phyloP scores from a whole-genome alignment of 148 eudicot genomes.

The Heliosperma pusillum region DNA sequence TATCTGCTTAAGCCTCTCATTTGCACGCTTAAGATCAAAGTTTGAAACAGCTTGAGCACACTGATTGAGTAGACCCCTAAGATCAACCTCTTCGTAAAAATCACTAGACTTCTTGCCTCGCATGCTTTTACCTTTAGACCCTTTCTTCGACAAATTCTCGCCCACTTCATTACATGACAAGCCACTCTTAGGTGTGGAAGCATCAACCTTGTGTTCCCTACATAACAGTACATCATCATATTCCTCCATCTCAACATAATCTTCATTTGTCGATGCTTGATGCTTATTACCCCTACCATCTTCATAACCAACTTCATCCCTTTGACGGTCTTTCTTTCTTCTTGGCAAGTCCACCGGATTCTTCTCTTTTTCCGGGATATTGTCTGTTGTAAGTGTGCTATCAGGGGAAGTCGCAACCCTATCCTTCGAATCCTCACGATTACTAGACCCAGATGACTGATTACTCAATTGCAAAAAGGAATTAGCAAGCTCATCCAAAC shows the following conservation, averaged over 20 bases:
- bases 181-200: background rate
- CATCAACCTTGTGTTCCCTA: slow-evolving; percentile 18
- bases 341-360: slow-evolving; percentile 24
- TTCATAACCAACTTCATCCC: slow-evolving; percentile 40
- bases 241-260: slow-evolving; percentile 36
- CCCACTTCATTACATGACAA: slow-evolving; percentile 14
- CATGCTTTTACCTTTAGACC: slow-evolving; percentile 21
- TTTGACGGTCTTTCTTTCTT: slow-evolving; percentile 42
- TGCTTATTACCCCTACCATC: slow-evolving; percentile 50
- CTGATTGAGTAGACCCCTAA: slow-evolving; percentile 38
- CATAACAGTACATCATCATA: slow-evolving; percentile 55
- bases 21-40: slow-evolving; percentile 39
- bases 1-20: slow-evolving; percentile 38
- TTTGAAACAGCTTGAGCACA: slow-evolving; percentile 50
- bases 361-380: slow-evolving; percentile 2
- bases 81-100: slow-evolving; percentile 38
- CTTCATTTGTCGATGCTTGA: slow-evolving; percentile 43
- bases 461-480: slow-evolving; percentile 19
- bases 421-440: slow-evolving; percentile 21
- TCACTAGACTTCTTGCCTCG: slow-evolving; percentile 32
- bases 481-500: slow-evolving; percentile 15
- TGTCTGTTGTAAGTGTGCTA: slow-evolving; percentile 22
- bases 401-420: slow-evolving; percentile 28
- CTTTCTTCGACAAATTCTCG: slow-evolving; percentile 24
- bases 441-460: slow-evolving; percentile 27